Evolutionary conservation across 1,284 basidiomycete species (phyloP).

Genomic region (Cystobasidiaceae sp.): DNA sequence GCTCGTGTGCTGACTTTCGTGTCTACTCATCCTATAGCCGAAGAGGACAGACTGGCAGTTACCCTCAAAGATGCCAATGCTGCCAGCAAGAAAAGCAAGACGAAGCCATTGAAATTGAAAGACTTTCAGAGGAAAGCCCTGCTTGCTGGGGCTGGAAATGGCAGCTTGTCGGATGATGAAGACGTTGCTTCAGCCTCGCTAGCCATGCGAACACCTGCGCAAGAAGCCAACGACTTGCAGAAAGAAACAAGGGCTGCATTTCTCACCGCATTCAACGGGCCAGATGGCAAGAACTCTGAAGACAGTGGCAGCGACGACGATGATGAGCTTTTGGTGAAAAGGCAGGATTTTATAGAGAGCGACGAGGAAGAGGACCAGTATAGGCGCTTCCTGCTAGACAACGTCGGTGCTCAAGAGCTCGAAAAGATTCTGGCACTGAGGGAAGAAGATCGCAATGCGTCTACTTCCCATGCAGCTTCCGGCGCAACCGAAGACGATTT

Average conservation of each 20-base stretch:
- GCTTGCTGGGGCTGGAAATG: constrained; percentile 41
- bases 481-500: constrained; percentile 17
- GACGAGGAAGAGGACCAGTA: constrained; percentile 73
- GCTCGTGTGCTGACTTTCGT: too few species aligned
- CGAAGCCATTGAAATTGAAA: constrained; percentile 50
- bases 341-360: constrained; percentile 67
- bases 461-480: neutral
- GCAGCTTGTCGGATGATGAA: constrained; percentile 25
- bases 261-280: constrained; percentile 53
- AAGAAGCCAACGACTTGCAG: constrained; percentile 71
- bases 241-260: constrained; percentile 81
- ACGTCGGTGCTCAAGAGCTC: constrained; percentile 69
- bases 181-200: constrained; percentile 46
- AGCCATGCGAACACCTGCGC: constrained; percentile 60
- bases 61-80: constrained; percentile 37
- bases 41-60: constrained; percentile 44
- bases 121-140: constrained; percentile 51
- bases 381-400: constrained; percentile 67
- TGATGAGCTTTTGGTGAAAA: constrained; percentile 56
- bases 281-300: constrained; percentile 48
- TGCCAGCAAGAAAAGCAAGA: constrained; percentile 46
- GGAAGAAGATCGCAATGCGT: neutral
- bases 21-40: constrained; percentile 41
- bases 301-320: constrained; percentile 57
- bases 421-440: constrained; percentile 28